Evolutionary conservation across 2,329 filamentous ascomycete genomes (phyloP).

Genomic region (Aaosphaeria arxii): DNA sequence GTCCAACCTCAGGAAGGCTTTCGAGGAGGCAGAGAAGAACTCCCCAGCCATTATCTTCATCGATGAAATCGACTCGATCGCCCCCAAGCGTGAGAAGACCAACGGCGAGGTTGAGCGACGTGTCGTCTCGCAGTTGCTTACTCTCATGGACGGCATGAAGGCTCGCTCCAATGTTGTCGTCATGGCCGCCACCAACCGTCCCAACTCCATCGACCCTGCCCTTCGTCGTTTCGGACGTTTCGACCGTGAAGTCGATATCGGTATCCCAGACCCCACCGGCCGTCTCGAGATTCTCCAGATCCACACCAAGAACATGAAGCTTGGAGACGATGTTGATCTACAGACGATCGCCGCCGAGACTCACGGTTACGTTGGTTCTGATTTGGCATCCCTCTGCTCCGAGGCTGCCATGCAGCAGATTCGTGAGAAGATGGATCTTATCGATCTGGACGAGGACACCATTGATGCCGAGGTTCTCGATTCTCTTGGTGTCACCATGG

Average conservation of each 20-base stretch:
- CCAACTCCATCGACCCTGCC: conserved; percentile 97
- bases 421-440: conserved; percentile 99
- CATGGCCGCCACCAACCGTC: conserved; percentile 98
- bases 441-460: conserved; percentile 97
- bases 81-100: conserved; percentile 99
- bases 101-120: conserved; percentile 98
- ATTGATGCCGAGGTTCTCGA: conserved; percentile 98
- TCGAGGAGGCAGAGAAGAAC: conserved; percentile 99
- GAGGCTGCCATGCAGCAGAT: conserved; percentile 99
- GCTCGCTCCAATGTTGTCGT: conserved; percentile 97
- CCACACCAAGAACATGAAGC: conserved; percentile 99
- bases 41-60: conserved; percentile 99
- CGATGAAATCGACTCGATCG: conserved; percentile 98
- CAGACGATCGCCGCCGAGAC: conserved; percentile 97
- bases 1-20: conserved; percentile 97
- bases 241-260: conserved; percentile 98
- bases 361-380: conserved; percentile 97
- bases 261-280: conserved; percentile 94
- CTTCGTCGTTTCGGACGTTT: conserved; percentile 98
- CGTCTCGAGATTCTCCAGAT: conserved; percentile 99
- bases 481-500: conserved; percentile 97
- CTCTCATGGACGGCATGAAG: conserved; percentile 99
- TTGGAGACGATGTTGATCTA: conserved; percentile 92
- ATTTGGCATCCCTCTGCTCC: conserved; percentile 96
- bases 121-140: conserved; percentile 94